phyloP scores from a whole-genome alignment of 1,284 basidiomycete genomes.

The Thelephora terrestris region DNA sequence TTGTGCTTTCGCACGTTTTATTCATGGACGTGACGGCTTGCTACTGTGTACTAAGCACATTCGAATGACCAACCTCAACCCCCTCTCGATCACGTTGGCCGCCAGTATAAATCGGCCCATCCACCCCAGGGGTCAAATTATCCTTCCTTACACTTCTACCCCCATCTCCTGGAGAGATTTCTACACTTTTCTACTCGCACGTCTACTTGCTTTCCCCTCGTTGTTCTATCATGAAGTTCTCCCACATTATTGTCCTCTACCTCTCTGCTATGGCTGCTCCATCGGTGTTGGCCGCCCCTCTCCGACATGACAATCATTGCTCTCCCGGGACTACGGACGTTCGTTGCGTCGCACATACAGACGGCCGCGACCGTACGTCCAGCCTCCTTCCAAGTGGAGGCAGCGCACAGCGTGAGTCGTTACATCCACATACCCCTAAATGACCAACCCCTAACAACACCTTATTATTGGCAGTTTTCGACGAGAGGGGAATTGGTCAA shows the following conservation, averaged over 20 bases:
- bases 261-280: not conserved
- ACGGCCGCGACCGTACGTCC: too few species aligned
- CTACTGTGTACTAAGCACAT: too few species aligned
- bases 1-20: too few species aligned
- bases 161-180: not conserved
- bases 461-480: not conserved
- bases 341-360: too few species aligned
- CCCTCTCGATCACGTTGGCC: too few species aligned
- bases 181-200: not conserved
- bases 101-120: too few species aligned
- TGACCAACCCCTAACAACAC: not conserved
- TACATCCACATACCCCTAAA: not conserved
- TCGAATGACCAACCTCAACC: too few species aligned
- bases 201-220: not conserved
- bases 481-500: not conserved
- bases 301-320: not conserved
- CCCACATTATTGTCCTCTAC: not conserved
- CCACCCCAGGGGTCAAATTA: too few species aligned
- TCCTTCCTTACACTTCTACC: too few species aligned
- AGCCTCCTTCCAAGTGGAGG: not conserved
- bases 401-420: not conserved
- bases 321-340: not conserved
- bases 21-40: too few species aligned
- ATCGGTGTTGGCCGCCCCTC: not conserved
- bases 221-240: not conserved